Evolutionary conservation across 352 stramenopile species (phyloP).

Genomic region (Pythium diclinum): DNA sequence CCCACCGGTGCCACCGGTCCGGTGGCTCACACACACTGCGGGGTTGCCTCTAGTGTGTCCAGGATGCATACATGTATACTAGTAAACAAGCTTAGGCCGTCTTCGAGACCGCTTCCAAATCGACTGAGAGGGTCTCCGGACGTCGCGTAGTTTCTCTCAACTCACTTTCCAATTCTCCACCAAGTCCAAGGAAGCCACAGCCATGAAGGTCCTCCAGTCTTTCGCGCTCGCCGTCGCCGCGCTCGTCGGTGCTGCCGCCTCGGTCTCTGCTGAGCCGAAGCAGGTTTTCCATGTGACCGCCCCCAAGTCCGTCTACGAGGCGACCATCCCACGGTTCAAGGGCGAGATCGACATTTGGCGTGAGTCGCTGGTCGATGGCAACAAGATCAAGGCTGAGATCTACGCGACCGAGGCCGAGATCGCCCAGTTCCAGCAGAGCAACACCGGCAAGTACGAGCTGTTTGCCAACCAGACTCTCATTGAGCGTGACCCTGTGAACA

Average conservation of each 20-base stretch:
- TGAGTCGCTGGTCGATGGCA: not conserved
- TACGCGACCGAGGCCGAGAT: slow-evolving; percentile 21
- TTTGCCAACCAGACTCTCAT: slow-evolving; percentile 16
- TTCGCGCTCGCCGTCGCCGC: slow-evolving; percentile 12
- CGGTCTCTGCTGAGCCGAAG: slow-evolving; percentile 21
- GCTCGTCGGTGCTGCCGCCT: not conserved
- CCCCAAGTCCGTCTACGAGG: slow-evolving; percentile 18
- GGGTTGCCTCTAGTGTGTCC: too few species aligned
- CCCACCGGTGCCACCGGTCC: too few species aligned
- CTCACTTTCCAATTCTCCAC: slow-evolving; percentile 18
- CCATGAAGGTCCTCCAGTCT: slow-evolving; percentile 28
- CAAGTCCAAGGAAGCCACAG: slow-evolving; percentile 3
- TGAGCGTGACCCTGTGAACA: slow-evolving; percentile 21
- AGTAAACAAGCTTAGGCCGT: too few species aligned
- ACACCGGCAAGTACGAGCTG: slow-evolving; percentile 4
- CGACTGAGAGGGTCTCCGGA: not conserved
- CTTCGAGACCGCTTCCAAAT: too few species aligned
- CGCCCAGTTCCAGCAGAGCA: slow-evolving; percentile 12
- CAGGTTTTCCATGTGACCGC: slow-evolving; percentile 31
- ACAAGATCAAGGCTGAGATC: slow-evolving; percentile 23
- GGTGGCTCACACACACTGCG: too few species aligned
- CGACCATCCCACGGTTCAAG: slow-evolving; percentile 7
- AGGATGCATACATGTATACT: too few species aligned
- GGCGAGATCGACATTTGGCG: slow-evolving; percentile 23
- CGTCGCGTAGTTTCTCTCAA: not conserved